A percentile compares a stretch with the other conserved stretches of the same genome.
phyloP scores from a whole-genome alignment of 2,329 filamentous ascomycete species.

The Simplicillium aogashimaense region DNA sequence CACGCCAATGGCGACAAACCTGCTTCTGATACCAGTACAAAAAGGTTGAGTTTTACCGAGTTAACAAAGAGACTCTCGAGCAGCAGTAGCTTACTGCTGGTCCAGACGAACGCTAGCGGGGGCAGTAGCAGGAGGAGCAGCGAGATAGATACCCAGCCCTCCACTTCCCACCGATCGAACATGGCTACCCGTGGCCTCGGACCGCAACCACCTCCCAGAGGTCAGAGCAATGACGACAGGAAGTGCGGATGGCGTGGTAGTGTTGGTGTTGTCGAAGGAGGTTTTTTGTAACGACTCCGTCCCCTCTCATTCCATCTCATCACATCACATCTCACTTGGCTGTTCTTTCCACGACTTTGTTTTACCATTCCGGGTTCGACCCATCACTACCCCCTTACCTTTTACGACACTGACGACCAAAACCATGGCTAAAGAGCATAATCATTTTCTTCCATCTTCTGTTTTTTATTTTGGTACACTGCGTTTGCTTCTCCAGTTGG shows the following conservation, averaged over 20 bases:
- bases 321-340: no score
- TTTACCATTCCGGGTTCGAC: no score
- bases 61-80: slow-evolving; percentile 51
- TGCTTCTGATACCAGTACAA: slow-evolving; percentile 41
- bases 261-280: slow-evolving; percentile 46
- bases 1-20: slow-evolving; percentile 32
- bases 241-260: slow-evolving; percentile 48
- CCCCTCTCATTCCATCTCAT: no score
- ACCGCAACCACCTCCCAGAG: slow-evolving; percentile 16
- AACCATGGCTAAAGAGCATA: no score
- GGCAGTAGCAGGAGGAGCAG: slow-evolving; percentile 37
- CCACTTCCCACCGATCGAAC: slow-evolving; percentile 26
- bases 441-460: neutral
- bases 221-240: slow-evolving; percentile 22
- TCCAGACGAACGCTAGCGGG: slow-evolving; percentile 44
- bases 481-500: neutral
- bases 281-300: slow-evolving; percentile 41
- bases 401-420: neutral
- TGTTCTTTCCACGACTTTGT: no score
- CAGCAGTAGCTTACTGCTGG: slow-evolving; percentile 48
- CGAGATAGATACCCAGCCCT: slow-evolving; percentile 30
- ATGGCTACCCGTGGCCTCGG: slow-evolving; percentile 29
- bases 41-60: slow-evolving; percentile 51
- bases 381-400: no score
- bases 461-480: neutral